phyloP scores from a whole-genome alignment of 257 asterid species.

The Solanum ossicruentum region DNA sequence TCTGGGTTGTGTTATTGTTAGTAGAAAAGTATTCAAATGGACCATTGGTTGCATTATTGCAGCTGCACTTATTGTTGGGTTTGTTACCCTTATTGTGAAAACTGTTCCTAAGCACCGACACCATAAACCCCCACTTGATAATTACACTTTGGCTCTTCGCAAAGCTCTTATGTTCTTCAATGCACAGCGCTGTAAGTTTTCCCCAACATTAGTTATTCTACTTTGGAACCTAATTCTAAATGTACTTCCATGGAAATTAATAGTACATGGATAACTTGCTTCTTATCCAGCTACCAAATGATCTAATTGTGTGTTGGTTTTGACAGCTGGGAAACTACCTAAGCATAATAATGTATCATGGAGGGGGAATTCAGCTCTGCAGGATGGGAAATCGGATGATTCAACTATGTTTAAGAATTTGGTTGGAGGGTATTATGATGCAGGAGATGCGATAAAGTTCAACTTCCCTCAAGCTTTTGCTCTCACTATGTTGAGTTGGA shows the following conservation, averaged over 20 bases:
- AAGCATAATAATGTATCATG: conserved; percentile 90
- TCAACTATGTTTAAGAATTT: conserved; percentile 47
- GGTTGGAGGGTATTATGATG: conserved; percentile 88
- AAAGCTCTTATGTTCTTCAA: conserved; percentile 93
- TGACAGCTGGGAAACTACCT: conserved; percentile 83
- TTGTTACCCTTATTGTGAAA: conserved; percentile 57
- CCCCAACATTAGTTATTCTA: neutral
- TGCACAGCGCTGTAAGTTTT: conserved; percentile 79
- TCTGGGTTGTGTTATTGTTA: conserved; percentile 86
- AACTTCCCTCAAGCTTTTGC: conserved; percentile 82
- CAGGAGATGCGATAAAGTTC: conserved; percentile 94
- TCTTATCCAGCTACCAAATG: no score
- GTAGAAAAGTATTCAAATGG: conserved; percentile 79
- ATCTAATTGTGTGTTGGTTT: conserved; percentile 3
- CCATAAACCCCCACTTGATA: conserved; percentile 74
- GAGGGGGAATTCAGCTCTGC: conserved; percentile 83
- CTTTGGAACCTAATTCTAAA: no score
- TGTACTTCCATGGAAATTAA: no score
- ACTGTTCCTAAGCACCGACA: conserved; percentile 70
- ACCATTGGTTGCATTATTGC: conserved; percentile 61
- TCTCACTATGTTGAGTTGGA: conserved; percentile 96
- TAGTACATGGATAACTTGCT: no score
- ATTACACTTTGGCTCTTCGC: conserved; percentile 72
- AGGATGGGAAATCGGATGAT: conserved; percentile 56
- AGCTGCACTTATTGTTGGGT: conserved; percentile 61